These are phyloP conservation scores for Sporothrix humicola DNA, from an alignment of 2,329 filamentous ascomycete genomes.

Conservation along the genomic window DNA sequence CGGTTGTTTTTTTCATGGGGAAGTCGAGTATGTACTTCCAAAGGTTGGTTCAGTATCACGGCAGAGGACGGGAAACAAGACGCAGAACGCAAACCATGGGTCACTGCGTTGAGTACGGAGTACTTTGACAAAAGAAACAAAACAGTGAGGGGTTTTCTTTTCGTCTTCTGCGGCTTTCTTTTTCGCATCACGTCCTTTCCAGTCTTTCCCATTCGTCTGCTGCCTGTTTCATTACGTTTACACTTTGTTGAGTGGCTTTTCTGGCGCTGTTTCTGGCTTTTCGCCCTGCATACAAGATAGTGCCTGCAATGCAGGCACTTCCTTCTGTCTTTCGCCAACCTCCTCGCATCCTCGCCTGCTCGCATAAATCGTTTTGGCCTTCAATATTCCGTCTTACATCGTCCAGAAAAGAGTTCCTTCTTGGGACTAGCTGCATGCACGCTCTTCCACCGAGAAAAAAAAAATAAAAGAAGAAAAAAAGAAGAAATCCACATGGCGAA, in stretches of 20 bases:
- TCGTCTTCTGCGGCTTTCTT: background rate
- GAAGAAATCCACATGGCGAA: conserved; percentile 13
- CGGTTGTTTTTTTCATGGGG: background rate
- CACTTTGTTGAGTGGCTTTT: background rate
- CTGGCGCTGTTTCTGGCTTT: too few relatives aligned
- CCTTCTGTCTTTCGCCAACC: background rate
- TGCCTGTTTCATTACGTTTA: background rate
- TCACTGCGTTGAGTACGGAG: conserved; percentile 15
- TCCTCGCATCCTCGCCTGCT: background rate
- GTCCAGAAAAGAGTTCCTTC: background rate
- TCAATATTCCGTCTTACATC: background rate
- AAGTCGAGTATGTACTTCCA: too few relatives aligned
- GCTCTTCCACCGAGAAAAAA: conserved; percentile 15
- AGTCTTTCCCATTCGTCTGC: conserved; percentile 10
- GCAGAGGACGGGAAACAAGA: conserved; percentile 3
- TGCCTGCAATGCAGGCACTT: conserved; percentile 5
- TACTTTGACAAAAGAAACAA: background rate
- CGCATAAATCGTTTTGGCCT: background rate
- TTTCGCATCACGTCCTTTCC: background rate
- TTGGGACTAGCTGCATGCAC: conserved; percentile 17
- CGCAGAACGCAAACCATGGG: background rate
- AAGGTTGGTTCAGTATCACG: background rate
- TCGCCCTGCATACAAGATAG: background rate
- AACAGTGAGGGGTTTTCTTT: conserved; percentile 2
- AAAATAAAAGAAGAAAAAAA: background rate